Evolutionary conservation across 352 stramenopile species (phyloP).

Genomic region (Phytophthora rubi): DNA sequence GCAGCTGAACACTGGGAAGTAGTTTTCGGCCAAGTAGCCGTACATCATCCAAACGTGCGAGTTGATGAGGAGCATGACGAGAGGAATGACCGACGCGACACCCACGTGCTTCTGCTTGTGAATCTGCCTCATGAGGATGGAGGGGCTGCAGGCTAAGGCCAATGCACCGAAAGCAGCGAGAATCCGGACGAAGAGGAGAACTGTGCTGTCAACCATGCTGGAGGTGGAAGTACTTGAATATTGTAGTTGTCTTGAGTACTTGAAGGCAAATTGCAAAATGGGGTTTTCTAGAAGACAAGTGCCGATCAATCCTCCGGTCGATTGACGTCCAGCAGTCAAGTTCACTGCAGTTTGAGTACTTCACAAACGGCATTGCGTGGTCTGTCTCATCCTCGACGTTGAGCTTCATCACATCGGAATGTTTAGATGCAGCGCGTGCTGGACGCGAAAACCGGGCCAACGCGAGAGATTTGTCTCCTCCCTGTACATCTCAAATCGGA

Average conservation of each 20-base stretch:
- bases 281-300: constrained; percentile 1
- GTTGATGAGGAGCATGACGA: constrained; percentile 42
- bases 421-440: constrained; percentile 21
- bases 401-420: constrained; percentile 22
- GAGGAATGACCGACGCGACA: constrained; percentile 43
- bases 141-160: constrained; percentile 47
- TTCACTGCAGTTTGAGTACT: background rate
- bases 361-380: constrained; percentile 3
- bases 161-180: constrained; percentile 38
- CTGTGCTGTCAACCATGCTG: constrained; percentile 27
- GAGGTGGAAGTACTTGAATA: background rate
- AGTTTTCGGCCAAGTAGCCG: constrained; percentile 47
- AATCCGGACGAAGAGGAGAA: constrained; percentile 35
- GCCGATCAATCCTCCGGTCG: background rate
- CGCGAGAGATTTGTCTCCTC: background rate
- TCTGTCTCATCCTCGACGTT: constrained; percentile 19
- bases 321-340: constrained; percentile 1
- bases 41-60: constrained; percentile 57
- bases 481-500: constrained; percentile 15
- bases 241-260: background rate
- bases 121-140: constrained; percentile 47
- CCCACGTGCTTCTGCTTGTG: constrained; percentile 46
- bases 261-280: constrained; percentile 23
- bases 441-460: constrained; percentile 4
- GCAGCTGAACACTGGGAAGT: constrained; percentile 50